phyloP scores from a whole-genome alignment of 169 alveolate species.

The Eimeria necatrix region DNA sequence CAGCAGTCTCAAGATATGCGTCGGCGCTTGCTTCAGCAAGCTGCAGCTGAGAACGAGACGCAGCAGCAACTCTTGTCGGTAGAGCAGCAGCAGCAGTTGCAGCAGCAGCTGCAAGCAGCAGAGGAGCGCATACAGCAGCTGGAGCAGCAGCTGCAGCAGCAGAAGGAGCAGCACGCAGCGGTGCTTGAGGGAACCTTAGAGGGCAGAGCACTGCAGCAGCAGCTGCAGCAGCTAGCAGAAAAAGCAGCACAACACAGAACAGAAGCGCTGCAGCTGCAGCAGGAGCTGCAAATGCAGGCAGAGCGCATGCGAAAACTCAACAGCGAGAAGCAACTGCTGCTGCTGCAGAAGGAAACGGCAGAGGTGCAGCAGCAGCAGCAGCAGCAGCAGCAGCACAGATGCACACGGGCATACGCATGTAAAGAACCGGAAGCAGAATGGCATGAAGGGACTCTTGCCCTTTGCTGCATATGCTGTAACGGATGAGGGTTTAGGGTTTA shows the following conservation, averaged over 20 bases:
- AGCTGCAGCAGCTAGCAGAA: conserved; percentile 69
- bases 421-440: neutral
- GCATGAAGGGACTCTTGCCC: neutral
- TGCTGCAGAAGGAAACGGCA: conserved; percentile 60
- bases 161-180: conserved; percentile 38
- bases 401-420: neutral
- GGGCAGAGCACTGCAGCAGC: conserved; percentile 43
- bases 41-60: neutral
- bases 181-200: neutral
- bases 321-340: neutral
- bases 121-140: conserved; percentile 44
- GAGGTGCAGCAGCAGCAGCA: conserved; percentile 56
- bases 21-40: conserved; percentile 56
- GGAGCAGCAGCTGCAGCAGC: conserved; percentile 62
- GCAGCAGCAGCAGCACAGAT: conserved; percentile 44
- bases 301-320: conserved; percentile 31
- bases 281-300: conserved; percentile 51
- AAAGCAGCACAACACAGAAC: conserved; percentile 7
- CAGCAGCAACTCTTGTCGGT: neutral
- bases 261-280: conserved; percentile 67
- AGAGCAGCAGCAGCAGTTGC: conserved; percentile 53
- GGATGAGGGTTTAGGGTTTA: neutral
- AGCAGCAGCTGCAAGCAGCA: conserved; percentile 64
- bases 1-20: neutral
- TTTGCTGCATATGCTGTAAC: neutral